phyloP scores from a whole-genome alignment of 768 basidiomycete genomes.

The Amylocystis lapponica region DNA sequence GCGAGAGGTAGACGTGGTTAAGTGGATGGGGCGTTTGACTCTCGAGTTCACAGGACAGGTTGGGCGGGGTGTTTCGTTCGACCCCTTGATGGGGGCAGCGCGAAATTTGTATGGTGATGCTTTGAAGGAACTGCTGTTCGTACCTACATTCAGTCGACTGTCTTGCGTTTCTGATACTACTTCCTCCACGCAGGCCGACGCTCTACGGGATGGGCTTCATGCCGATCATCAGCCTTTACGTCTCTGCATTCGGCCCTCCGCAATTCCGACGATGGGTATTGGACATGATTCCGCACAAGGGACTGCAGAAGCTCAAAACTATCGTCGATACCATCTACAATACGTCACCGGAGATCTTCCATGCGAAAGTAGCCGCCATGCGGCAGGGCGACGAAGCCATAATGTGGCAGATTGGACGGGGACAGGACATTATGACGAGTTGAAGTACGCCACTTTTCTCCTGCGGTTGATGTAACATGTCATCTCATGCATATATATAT shows the following conservation, averaged over 20 bases:
- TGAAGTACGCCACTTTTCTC: constrained; percentile 32
- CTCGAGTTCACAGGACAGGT: constrained; percentile 16
- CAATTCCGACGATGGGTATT: constrained; percentile 1
- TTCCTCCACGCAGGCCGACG: neutral
- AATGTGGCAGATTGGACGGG: constrained; percentile 7
- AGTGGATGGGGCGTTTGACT: constrained; percentile 12
- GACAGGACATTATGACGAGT: constrained; percentile 25
- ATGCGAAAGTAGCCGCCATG: constrained; percentile 7
- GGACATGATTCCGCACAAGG: constrained; percentile 6
- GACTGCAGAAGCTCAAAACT: constrained; percentile 7
- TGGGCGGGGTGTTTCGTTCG: constrained; percentile 16
- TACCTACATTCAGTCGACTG: neutral
- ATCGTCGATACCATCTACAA: constrained; percentile 7
- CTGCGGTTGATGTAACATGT: neutral
- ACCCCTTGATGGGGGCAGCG: constrained; percentile 10
- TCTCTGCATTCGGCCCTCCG: neutral
- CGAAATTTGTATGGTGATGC: constrained; percentile 12
- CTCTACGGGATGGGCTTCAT: neutral
- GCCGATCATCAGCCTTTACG: neutral
- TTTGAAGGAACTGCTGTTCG: constrained; percentile 13
- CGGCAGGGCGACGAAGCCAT: constrained; percentile 9
- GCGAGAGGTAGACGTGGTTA: constrained; percentile 11
- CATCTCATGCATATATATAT: neutral
- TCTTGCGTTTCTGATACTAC: neutral
- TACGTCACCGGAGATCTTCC: constrained; percentile 11